A percentile compares a stretch with the other conserved stretches of the same genome.
phyloP scores from a whole-genome alignment of 2,329 filamentous ascomycete genomes.

The Penicillium sp. region DNA sequence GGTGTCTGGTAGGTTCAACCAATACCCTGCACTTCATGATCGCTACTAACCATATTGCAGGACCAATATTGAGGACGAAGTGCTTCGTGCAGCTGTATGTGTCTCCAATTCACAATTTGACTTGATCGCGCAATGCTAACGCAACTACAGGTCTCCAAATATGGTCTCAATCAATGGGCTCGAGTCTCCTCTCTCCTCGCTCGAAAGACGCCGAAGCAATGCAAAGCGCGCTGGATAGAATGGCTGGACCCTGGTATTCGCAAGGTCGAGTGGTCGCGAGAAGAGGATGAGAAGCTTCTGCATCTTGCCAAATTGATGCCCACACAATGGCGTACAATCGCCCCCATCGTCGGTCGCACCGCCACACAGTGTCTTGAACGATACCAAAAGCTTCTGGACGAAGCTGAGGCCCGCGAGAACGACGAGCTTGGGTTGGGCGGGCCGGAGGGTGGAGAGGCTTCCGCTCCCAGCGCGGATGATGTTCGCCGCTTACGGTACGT shows the following conservation, averaged over 20 bases:
- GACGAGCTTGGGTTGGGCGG: slow-evolving; percentile 80
- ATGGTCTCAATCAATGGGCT: slow-evolving; percentile 96
- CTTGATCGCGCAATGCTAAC: slow-evolving; percentile 11
- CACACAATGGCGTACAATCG: slow-evolving; percentile 98
- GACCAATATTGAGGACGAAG: slow-evolving; percentile 83
- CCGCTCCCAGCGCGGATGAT: slow-evolving; percentile 88
- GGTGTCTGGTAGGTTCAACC: slow-evolving; percentile 56
- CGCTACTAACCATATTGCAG: slow-evolving; percentile 28
- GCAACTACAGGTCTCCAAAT: slow-evolving; percentile 68
- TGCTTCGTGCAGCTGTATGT: slow-evolving; percentile 80
- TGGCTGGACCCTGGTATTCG: slow-evolving; percentile 98
- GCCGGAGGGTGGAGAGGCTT: slow-evolving; percentile 75
- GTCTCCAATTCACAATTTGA: not conserved
- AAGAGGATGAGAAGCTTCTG: slow-evolving; percentile 96
- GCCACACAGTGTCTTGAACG: slow-evolving; percentile 96
- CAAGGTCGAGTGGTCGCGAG: slow-evolving; percentile 98
- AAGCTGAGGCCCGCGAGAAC: slow-evolving; percentile 86
- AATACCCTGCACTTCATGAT: not conserved
- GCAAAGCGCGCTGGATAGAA: slow-evolving; percentile 97
- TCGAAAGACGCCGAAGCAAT: slow-evolving; percentile 97
- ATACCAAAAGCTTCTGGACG: slow-evolving; percentile 94
- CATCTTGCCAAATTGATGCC: slow-evolving; percentile 98
- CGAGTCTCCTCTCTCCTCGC: slow-evolving; percentile 95
- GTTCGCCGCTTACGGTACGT: slow-evolving; percentile 72
- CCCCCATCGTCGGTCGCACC: slow-evolving; percentile 91